Evolutionary conservation across 495 filamentous ascomycete genomes (phyloP).

Genomic region (Pseudoneurospora amorphoporcata): DNA sequence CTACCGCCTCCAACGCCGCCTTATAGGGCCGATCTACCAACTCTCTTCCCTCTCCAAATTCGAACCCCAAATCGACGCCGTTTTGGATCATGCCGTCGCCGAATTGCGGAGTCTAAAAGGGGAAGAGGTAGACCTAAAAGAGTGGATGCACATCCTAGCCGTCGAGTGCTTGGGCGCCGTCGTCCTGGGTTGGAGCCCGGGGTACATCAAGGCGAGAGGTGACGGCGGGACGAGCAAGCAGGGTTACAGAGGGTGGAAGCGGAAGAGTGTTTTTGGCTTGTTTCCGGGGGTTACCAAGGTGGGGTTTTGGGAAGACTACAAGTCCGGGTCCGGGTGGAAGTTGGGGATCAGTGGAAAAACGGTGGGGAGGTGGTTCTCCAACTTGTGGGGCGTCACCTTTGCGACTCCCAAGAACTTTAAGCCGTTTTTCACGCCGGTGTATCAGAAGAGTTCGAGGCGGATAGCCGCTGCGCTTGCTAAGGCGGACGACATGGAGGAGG

Average conservation of each 20-base stretch:
- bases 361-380: constrained; percentile 7
- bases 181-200: constrained; percentile 31
- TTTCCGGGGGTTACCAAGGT: constrained; percentile 18
- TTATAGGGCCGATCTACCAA: constrained; percentile 29
- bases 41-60: constrained; percentile 25
- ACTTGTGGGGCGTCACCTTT: constrained; percentile 22
- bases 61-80: constrained; percentile 23
- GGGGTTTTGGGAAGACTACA: constrained; percentile 2
- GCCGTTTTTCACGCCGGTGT: constrained; percentile 27
- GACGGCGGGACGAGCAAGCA: constrained; percentile 28
- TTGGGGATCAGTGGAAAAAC: too few species aligned
- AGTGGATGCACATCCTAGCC: constrained; percentile 34
- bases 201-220: constrained; percentile 18
- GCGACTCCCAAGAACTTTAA: constrained; percentile 20
- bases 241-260: constrained; percentile 26
- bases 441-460: constrained; percentile 17
- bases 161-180: constrained; percentile 33
- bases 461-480: constrained; percentile 8
- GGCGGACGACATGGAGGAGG: not conserved
- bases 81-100: constrained; percentile 15
- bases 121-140: constrained; percentile 24
- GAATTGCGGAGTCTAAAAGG: constrained; percentile 17
- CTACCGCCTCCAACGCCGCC: constrained; percentile 30
- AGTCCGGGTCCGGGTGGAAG: too few species aligned
- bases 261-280: constrained; percentile 27